phyloP scores from a whole-genome alignment of 2,329 filamentous ascomycete species.

The Fusarium nanum region DNA sequence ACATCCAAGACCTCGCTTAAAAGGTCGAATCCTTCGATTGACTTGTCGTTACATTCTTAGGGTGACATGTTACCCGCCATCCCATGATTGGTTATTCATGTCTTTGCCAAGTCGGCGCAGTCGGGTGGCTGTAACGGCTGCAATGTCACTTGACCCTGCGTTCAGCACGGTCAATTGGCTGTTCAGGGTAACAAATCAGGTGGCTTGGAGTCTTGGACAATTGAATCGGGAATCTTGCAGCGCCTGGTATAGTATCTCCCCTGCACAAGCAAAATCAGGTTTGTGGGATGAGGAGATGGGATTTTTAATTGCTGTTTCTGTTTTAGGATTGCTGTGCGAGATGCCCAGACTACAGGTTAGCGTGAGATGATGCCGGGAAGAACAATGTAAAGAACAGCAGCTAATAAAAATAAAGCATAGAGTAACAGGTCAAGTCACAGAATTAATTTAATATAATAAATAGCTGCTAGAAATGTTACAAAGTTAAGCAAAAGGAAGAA shows the following conservation, averaged over 20 bases:
- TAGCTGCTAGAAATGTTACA: too few species aligned
- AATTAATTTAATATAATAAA: too few species aligned
- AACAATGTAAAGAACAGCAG: too few species aligned
- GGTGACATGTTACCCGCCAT: neutral
- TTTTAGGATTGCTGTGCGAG: neutral
- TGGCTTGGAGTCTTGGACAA: neutral
- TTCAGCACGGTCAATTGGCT: neutral
- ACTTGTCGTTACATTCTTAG: neutral
- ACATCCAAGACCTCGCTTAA: neutral
- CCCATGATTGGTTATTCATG: fast-evolving
- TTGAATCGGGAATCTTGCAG: neutral
- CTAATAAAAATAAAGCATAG: too few species aligned
- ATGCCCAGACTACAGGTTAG: too few species aligned
- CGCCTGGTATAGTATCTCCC: neutral
- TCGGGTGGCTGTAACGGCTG: neutral
- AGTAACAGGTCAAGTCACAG: too few species aligned
- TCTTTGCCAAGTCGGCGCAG: neutral
- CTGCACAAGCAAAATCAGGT: neutral
- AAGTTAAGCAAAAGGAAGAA: too few species aligned
- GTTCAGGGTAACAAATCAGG: neutral
- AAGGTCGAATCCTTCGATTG: neutral
- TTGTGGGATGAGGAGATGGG: fast-evolving
- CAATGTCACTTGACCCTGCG: fast-evolving
- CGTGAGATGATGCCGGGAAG: too few species aligned
- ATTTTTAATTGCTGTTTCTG: neutral